A percentile compares a stretch with the other conserved stretches of the same genome.
Evolutionary conservation across 106 monocot species (phyloP).

Genomic region (Dendrobium catenatum): DNA sequence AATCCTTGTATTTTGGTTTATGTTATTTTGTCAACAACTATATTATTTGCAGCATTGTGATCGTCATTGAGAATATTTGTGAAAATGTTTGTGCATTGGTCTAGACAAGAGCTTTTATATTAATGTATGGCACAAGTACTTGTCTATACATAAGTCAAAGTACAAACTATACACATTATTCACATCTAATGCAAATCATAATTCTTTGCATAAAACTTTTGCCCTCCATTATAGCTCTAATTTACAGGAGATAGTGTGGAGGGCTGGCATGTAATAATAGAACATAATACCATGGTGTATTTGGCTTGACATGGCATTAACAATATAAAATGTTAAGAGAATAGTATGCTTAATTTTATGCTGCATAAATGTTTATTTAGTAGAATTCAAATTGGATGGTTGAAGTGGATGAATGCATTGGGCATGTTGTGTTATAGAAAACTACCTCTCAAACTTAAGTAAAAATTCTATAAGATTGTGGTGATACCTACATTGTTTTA

Average conservation of each 20-base stretch:
- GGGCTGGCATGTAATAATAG: not conserved
- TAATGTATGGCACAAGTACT: too few relatives aligned
- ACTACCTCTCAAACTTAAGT: too few relatives aligned
- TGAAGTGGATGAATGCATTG: too few relatives aligned
- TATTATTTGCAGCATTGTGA: not conserved
- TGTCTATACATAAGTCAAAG: not conserved
- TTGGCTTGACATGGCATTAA: not conserved
- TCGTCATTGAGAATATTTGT: not conserved
- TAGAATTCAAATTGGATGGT: too few relatives aligned
- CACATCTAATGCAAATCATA: not conserved
- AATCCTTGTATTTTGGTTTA: not conserved
- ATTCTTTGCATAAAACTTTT: not conserved
- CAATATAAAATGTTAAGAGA: too few relatives aligned
- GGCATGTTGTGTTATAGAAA: too few relatives aligned
- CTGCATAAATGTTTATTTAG: too few relatives aligned
- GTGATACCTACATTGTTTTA: too few relatives aligned
- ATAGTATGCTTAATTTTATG: too few relatives aligned
- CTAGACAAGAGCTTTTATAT: not conserved
- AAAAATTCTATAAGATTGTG: too few relatives aligned
- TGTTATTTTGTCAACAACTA: not conserved
- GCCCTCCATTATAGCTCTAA: not conserved
- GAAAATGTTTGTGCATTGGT: not conserved
- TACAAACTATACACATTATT: not conserved
- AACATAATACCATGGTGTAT: not conserved
- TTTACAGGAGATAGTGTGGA: not conserved